These are phyloP conservation scores for Entophlyctis helioformis DNA, from an alignment of 192 early-diverging fungal genomes.

Conservation along the genomic window DNA sequence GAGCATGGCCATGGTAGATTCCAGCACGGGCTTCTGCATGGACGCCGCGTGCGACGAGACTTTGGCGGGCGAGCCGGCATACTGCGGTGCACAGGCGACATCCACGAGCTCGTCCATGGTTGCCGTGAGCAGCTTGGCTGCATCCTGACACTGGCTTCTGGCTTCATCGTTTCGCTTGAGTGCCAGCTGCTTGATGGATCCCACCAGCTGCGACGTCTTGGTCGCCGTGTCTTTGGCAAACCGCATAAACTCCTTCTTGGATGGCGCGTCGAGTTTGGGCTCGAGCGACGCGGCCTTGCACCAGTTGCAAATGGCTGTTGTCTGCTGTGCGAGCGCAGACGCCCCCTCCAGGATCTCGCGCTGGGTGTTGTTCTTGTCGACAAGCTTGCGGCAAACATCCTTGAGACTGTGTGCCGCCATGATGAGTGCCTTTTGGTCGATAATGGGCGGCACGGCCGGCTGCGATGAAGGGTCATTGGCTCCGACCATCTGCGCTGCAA, in stretches of 20 bases:
- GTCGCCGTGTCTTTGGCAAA: constrained; percentile 31
- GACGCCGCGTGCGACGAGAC: constrained; percentile 14
- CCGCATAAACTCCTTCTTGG: constrained; percentile 25
- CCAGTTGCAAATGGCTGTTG: constrained; percentile 22
- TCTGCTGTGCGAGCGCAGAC: constrained; percentile 31
- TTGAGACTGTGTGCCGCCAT: constrained; percentile 21
- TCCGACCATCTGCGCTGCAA: constrained; percentile 33
- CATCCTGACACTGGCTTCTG: constrained; percentile 14
- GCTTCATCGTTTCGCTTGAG: constrained; percentile 14
- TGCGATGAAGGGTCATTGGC: constrained; percentile 25
- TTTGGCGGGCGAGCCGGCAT: constrained; percentile 29
- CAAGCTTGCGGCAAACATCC: constrained; percentile 19
- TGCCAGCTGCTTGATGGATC: constrained; percentile 31
- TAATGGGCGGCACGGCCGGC: constrained; percentile 15
- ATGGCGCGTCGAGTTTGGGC: constrained; percentile 3
- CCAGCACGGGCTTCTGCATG: constrained; percentile 29
- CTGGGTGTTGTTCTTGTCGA: constrained; percentile 21
- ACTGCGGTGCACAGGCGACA: constrained; percentile 21
- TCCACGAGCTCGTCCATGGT: constrained; percentile 24
- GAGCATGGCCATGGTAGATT: too few relatives aligned
- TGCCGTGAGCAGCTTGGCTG: constrained; percentile 22
- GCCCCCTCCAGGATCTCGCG: constrained; percentile 27
- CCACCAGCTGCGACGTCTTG: constrained; percentile 25
- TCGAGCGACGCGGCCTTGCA: constrained; percentile 30
- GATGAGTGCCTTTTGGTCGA: constrained; percentile 19